phyloP scores from a whole-genome alignment of 306 rosid genomes.

The Cicer pinnatifidum region DNA sequence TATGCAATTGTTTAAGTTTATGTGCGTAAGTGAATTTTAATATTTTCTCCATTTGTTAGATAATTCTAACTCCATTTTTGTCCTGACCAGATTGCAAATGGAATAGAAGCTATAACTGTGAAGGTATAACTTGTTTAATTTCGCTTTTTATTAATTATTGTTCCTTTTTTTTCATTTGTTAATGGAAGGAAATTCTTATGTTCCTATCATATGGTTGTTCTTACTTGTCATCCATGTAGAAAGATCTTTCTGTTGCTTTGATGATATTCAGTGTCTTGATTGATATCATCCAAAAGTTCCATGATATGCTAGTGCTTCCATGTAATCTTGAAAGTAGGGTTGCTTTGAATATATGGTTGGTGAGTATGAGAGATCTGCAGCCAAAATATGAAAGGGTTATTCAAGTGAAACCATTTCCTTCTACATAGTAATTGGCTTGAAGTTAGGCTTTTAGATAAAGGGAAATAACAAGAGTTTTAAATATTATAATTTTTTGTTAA shows the following conservation, averaged over 20 bases:
- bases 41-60: constrained; percentile 14
- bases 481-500: too few relatives aligned
- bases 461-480: too few relatives aligned
- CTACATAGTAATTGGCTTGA: neutral
- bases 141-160: constrained; percentile 30
- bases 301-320: constrained; percentile 39
- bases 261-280: constrained; percentile 18
- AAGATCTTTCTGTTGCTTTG: constrained; percentile 31
- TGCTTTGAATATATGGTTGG: constrained; percentile 35
- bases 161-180: constrained; percentile 30
- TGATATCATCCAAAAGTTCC: constrained; percentile 34
- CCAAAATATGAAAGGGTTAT: constrained; percentile 1
- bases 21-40: constrained; percentile 5
- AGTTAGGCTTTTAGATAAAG: too few relatives aligned
- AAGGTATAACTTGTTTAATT: constrained; percentile 63
- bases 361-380: constrained; percentile 24
- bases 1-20: neutral
- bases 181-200: constrained; percentile 7
- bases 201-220: constrained; percentile 30
- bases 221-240: constrained; percentile 13
- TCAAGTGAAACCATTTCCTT: constrained; percentile 38
- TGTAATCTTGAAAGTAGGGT: constrained; percentile 27
- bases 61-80: constrained; percentile 44
- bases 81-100: constrained; percentile 70
- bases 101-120: constrained; percentile 82